phyloP scores from a whole-genome alignment of 768 basidiomycete species.

The Termitomyces sp. region DNA sequence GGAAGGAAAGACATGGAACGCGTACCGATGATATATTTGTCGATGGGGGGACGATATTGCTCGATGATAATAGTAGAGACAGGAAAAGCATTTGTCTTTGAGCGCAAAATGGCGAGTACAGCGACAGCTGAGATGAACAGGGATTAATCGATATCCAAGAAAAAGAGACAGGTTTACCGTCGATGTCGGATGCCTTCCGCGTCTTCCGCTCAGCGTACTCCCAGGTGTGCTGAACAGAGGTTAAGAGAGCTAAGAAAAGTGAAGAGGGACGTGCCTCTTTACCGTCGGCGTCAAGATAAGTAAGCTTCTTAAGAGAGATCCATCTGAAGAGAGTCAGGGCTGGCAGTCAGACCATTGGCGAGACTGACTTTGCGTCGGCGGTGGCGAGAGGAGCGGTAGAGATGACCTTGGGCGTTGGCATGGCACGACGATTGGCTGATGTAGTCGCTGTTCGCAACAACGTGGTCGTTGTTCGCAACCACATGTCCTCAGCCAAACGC shows the following conservation, averaged over 20 bases:
- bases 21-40: slow-evolving; percentile 69
- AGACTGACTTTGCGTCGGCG: slow-evolving; percentile 56
- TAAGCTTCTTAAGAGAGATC: slow-evolving; percentile 79
- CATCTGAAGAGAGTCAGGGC: slow-evolving; percentile 47
- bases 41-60: slow-evolving; percentile 88
- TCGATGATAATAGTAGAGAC: slow-evolving; percentile 83
- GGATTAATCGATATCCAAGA: background rate
- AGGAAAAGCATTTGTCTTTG: slow-evolving; percentile 68
- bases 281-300: slow-evolving; percentile 76
- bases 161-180: slow-evolving; percentile 46
- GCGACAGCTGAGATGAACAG: slow-evolving; percentile 61
- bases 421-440: background rate
- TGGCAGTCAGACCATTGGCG: background rate
- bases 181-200: slow-evolving; percentile 70
- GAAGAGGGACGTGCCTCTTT: slow-evolving; percentile 46
- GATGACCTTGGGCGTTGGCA: slow-evolving; percentile 45
- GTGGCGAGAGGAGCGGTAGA: slow-evolving; percentile 47
- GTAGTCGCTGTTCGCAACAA: slow-evolving; percentile 8
- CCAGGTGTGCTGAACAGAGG: slow-evolving; percentile 65
- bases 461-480: slow-evolving; percentile 3
- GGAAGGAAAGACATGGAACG: background rate
- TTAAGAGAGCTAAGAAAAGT: background rate
- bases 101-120: slow-evolving; percentile 75
- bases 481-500: slow-evolving; percentile 13
- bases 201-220: slow-evolving; percentile 86